phyloP scores from a whole-genome alignment of 1,284 basidiomycete species.

The Melanopsichium pennsylvanicum region DNA sequence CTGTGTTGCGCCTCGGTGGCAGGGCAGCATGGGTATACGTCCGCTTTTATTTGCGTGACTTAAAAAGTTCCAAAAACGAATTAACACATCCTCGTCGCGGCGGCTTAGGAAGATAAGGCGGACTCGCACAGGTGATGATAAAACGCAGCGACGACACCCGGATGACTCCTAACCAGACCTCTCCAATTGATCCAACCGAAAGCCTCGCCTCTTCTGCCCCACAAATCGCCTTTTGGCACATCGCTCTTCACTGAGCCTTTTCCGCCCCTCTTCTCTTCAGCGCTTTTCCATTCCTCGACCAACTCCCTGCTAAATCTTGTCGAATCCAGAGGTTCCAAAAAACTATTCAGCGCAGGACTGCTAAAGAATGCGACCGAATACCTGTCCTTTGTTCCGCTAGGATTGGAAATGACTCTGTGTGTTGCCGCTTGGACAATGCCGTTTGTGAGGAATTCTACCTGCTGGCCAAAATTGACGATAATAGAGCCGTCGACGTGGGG shows the following conservation, averaged over 20 bases:
- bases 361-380: constrained; percentile 54
- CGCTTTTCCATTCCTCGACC: constrained; percentile 25
- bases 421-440: constrained; percentile 56
- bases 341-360: constrained; percentile 45
- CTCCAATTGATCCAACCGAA: constrained; percentile 56
- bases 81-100: background rate
- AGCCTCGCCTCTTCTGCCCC: constrained; percentile 27
- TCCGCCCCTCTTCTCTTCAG: constrained; percentile 16
- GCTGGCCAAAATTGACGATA: constrained; percentile 62
- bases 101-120: no score
- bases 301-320: constrained; percentile 29
- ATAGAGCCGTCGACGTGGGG: constrained; percentile 34
- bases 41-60: no score
- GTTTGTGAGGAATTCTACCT: constrained; percentile 49
- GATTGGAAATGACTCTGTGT: constrained; percentile 47
- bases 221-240: constrained; percentile 49
- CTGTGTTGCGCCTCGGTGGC: no score
- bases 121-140: constrained; percentile 23
- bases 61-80: background rate
- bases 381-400: constrained; percentile 2
- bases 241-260: constrained; percentile 26
- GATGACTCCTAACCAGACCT: constrained; percentile 50
- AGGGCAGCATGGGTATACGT: no score
- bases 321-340: constrained; percentile 27
- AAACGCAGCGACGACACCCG: constrained; percentile 31